These are phyloP conservation scores for Gigaspora rosea DNA, from an alignment of 192 early-diverging fungal species.

Conservation along the genomic window DNA sequence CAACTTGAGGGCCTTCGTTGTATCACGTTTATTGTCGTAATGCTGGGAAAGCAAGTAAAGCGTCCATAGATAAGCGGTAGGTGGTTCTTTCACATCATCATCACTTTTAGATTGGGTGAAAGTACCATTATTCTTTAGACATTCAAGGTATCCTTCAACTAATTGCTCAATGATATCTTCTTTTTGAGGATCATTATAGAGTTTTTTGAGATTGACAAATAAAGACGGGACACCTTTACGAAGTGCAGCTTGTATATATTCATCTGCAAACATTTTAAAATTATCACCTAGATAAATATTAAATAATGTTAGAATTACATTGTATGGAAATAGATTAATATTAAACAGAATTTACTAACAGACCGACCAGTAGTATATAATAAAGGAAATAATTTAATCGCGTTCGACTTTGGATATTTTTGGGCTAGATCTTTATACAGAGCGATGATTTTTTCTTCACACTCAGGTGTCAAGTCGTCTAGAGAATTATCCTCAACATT, in stretches of 20 bases:
- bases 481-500: slow-evolving; percentile 1
- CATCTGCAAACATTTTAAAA: slow-evolving; percentile 64
- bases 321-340: no score
- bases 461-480: slow-evolving; percentile 32
- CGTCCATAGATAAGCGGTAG: slow-evolving; percentile 85
- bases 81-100: slow-evolving; percentile 66
- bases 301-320: no score
- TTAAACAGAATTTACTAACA: not conserved
- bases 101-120: slow-evolving; percentile 34
- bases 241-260: slow-evolving; percentile 70
- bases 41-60: slow-evolving; percentile 90
- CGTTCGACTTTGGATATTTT: slow-evolving; percentile 82
- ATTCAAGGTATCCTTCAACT: slow-evolving; percentile 62
- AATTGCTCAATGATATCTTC: slow-evolving; percentile 64
- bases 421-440: slow-evolving; percentile 48
- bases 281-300: slow-evolving; percentile 43
- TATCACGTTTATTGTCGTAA: slow-evolving; percentile 74
- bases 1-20: slow-evolving; percentile 68
- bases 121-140: slow-evolving; percentile 42
- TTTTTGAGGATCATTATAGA: slow-evolving; percentile 71
- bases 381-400: slow-evolving; percentile 76
- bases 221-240: slow-evolving; percentile 94
- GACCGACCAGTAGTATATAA: slow-evolving; percentile 61
- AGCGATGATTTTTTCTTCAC: slow-evolving; percentile 36
- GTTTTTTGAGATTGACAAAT: slow-evolving; percentile 78